Conservation (phyloP, 805 yeast genomes). For the Starmera caribaea region DNA sequence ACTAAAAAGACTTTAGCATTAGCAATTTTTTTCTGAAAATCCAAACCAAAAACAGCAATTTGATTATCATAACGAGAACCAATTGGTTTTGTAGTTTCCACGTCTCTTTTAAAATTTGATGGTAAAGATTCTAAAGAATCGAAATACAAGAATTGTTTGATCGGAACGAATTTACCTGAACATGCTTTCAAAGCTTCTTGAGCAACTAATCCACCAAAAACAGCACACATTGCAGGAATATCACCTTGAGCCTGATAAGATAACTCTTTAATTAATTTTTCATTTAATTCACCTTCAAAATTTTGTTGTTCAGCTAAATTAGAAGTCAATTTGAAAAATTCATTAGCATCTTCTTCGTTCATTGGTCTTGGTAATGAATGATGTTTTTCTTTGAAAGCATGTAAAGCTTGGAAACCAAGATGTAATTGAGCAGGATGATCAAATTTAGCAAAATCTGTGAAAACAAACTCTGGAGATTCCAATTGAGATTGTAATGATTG, state of each 20-base stretch:
- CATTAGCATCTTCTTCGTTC: constrained; percentile 64
- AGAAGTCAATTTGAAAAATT: constrained; percentile 48
- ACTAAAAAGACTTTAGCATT: constrained; percentile 83
- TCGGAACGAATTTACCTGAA: constrained; percentile 91
- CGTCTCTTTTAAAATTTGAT: constrained; percentile 47
- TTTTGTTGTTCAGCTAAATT: constrained; percentile 47
- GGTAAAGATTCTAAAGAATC: constrained; percentile 93
- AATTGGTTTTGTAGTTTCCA: constrained; percentile 62
- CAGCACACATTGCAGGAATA: constrained; percentile 80
- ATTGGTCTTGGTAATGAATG: constrained; percentile 65
- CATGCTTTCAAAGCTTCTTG: constrained; percentile 95
- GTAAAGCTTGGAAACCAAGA: constrained; percentile 84
- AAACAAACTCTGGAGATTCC: constrained; percentile 64
- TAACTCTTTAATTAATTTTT: constrained; percentile 57
- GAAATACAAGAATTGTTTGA: constrained; percentile 85
- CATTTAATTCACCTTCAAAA: constrained; percentile 57
- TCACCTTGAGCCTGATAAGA: constrained; percentile 88
- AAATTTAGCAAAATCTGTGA: constrained; percentile 88
- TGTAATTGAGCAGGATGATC: constrained; percentile 89
- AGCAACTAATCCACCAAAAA: constrained; percentile 89
- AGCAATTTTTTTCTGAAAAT: constrained; percentile 62
- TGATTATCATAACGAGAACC: constrained; percentile 89
- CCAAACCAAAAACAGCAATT: constrained; percentile 86
- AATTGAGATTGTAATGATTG: constrained; percentile 58
- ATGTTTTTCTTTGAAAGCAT: constrained; percentile 57